Conservation (phyloP, 768 basidiomycete genomes). For the Lentinula sp. region DNA sequence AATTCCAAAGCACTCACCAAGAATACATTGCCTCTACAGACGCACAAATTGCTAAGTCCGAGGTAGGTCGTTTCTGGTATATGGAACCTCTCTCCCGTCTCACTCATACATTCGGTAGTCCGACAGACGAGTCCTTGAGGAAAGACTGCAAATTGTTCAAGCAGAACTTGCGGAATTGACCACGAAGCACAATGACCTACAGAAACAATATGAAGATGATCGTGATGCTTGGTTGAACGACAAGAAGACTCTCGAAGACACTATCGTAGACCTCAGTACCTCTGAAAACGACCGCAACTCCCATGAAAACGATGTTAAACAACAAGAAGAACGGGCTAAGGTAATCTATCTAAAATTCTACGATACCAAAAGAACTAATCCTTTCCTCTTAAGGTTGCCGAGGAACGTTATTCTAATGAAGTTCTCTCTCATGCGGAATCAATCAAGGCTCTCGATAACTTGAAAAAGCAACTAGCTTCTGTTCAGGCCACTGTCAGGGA, state of each 20-base stretch:
- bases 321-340: constrained; percentile 64
- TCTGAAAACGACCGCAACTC: constrained; percentile 63
- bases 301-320: constrained; percentile 61
- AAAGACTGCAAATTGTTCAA: constrained; percentile 48
- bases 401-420: constrained; percentile 76
- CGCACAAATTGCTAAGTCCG: constrained; percentile 55
- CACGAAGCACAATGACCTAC: constrained; percentile 49
- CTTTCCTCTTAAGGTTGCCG: constrained; percentile 47
- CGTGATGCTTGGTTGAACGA: constrained; percentile 68
- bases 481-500: constrained; percentile 53
- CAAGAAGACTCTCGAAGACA: constrained; percentile 77
- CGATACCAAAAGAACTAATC: background rate
- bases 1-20: constrained; percentile 68
- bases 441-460: constrained; percentile 61
- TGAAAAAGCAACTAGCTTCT: constrained; percentile 57
- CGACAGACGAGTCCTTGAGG: constrained; percentile 57
- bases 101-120: constrained; percentile 34
- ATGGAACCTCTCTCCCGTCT: background rate
- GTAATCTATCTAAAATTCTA: constrained; percentile 24
- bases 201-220: constrained; percentile 63
- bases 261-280: constrained; percentile 73
- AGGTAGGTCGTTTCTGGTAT: constrained; percentile 38
- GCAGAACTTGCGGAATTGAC: constrained; percentile 46
- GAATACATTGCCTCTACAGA: constrained; percentile 75
- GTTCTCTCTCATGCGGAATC: constrained; percentile 83